Base-by-base conservation (phyloP, 805 yeast species). In the Ogataea henricii region DNA sequence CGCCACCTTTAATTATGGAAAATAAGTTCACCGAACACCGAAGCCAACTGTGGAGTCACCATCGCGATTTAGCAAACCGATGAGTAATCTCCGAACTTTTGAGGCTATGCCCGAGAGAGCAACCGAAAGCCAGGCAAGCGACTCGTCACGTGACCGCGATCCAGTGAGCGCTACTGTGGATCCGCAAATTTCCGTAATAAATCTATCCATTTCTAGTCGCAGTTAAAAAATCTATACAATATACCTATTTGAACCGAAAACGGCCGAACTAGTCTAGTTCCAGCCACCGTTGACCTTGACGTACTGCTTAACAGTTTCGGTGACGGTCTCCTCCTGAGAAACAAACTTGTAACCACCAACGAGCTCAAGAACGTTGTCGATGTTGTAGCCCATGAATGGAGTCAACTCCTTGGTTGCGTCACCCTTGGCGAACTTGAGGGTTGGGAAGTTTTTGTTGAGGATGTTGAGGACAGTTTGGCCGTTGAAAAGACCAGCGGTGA, bases 251-350 rank as follows among this genome's bases (percentile, higher is more conserved):
- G n/a, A n/a, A n/a, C n/a, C n/a, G n/a, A n/a, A n/a, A n/a, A n/a
- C n/a, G n/a, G n/a, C n/a, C n/a, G n/a, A n/a, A 25, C 10, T 4
- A 27, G 10, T 9, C 30, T 27, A 44, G 23, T 39, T 13, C 42
- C 42, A 39, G 14, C 42, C 34, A 26, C 48, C 51, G 27, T 48
- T 38, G 14, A 38, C 41, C 40, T 44, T 44, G 22, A 49, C 36
- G 25, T 45, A 49, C 57, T 76, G 81, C 10, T 57, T 44, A 16
- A 69, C 66, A 6, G 78, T 61, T 55, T 77, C 81, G 39, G 56
- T 60, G 16, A 77, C 63, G 2, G 74, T 57, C 16, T 63, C 52
- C 51, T 76, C 70, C 39, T 74, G 57, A 23, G 63, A 60, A 47
- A 66, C 68, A 48, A 68, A 70, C 22, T 67, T 55, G 46, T 68